phyloP scores from a whole-genome alignment of 2,329 filamentous ascomycete genomes.

The Helminthosporium solani region DNA sequence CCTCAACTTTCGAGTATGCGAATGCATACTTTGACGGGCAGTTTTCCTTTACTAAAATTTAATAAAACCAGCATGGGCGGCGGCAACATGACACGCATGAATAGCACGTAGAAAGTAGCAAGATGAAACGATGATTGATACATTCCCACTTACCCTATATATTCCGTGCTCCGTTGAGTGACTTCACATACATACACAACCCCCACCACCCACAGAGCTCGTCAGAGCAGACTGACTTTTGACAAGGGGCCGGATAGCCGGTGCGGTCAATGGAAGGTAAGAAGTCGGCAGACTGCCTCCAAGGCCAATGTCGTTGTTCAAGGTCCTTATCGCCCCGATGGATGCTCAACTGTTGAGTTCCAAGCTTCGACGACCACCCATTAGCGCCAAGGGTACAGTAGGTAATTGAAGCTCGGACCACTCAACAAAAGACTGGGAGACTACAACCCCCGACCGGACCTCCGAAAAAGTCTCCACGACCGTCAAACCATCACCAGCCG shows the following conservation, averaged over 20 bases:
- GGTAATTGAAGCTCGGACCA: neutral
- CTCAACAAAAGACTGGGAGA: neutral
- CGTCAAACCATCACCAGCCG: constrained; percentile 27
- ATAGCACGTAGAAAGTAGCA: neutral
- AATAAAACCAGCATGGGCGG: neutral
- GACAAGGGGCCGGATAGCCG: too few species aligned
- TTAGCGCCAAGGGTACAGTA: neutral
- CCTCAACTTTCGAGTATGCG: constrained; percentile 16
- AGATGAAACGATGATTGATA: too few species aligned
- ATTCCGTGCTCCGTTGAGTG: too few species aligned
- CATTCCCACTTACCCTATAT: too few species aligned
- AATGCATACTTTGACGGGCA: constrained; percentile 11
- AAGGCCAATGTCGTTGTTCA: too few species aligned
- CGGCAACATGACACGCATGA: neutral
- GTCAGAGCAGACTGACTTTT: too few species aligned
- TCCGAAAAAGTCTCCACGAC: constrained; percentile 19
- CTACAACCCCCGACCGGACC: constrained; percentile 5
- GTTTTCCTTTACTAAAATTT: constrained; percentile 3
- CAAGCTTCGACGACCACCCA: neutral
- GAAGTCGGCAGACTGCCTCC: too few species aligned
- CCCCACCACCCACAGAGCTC: too few species aligned
- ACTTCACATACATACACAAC: too few species aligned
- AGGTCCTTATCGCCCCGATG: too few species aligned
- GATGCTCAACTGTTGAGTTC: too few species aligned
- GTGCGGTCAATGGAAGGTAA: too few species aligned